Base-by-base conservation (phyloP, 345 rosid species). In the Pugionium dolabratum region DNA sequence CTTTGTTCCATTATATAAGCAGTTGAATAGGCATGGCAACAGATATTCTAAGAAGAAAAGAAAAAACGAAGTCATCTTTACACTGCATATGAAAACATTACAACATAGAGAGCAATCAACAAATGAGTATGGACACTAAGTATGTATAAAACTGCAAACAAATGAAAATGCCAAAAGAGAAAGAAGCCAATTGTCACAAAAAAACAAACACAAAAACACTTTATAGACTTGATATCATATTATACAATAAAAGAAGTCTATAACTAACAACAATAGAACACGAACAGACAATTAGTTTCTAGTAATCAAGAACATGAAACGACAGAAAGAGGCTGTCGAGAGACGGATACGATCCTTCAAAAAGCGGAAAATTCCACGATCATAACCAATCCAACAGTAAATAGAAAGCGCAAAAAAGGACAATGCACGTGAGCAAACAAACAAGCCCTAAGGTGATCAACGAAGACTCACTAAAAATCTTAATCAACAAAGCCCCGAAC, bases 261-360 rank as follows among this genome's bases (percentile, higher is more conserved):
- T 36, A 39, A 35, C 37, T 33, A 7, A 32, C 11, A 33, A 34
- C 34, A 4, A 33, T 18, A 59, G 66, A 69, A 51, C 52, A 40
- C 35, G 33, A 68, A 43, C 39, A 61, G 54, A 10, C 47, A 26
- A 28, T 50, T 51, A 59, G 41, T 18, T 54, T 36, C 34, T 6
- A 70, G 64, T 47, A 58, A 71, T 55, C 37, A 18, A 62, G 41
- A 31, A 62, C 36, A 62, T 41, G 34, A 64, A 55, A 63, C 42
- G 43, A 26, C 4, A 26, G 1, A 44, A 45, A 54, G 36, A 34
- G 37, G 41, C 11, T 32, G 35, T 11, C 37, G 2, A 47, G 26
- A 59, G 6, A 56, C 11, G 27, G 2, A 7, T 36, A 18, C 40
- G 6, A 36, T 1, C 4, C 40, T 3, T 36, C 4, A 6, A 36